phyloP scores from a whole-genome alignment of 1,284 basidiomycete species.

The Pterulicium gracile region DNA sequence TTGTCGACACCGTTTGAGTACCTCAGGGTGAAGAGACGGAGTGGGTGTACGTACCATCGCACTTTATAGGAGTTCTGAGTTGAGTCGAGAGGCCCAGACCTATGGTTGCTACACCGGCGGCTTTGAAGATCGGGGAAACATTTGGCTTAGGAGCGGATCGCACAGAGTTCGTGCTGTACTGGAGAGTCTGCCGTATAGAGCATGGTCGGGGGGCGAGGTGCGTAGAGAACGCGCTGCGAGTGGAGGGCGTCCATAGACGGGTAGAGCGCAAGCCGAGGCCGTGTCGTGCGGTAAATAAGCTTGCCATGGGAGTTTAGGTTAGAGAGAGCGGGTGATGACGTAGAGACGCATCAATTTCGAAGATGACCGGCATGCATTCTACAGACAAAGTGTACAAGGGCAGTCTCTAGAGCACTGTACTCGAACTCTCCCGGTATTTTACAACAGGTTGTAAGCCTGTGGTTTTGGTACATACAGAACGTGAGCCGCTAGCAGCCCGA shows the following conservation, averaged over 20 bases:
- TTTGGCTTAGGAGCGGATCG: slow-evolving; percentile 2
- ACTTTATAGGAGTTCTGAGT: slow-evolving; percentile 18
- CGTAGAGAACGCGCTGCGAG: not conserved
- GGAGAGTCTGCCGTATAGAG: slow-evolving; percentile 9
- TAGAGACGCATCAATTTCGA: no score
- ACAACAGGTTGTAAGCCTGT: no score
- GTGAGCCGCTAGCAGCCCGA: no score
- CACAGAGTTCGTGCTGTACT: slow-evolving; percentile 6
- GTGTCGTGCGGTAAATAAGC: not conserved
- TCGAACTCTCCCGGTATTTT: no score
- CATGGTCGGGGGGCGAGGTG: slow-evolving; percentile 5
- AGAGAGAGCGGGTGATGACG: not conserved
- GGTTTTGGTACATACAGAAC: no score
- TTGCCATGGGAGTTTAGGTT: not conserved
- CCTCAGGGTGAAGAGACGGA: not conserved
- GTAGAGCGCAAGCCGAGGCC: not conserved
- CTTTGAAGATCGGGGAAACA: slow-evolving; percentile 12
- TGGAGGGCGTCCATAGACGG: not conserved
- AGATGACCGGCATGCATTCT: no score
- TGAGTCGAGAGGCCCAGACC: slow-evolving; percentile 24
- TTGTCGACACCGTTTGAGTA: slow-evolving; percentile 5
- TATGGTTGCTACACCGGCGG: slow-evolving; percentile 22
- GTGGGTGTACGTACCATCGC: slow-evolving; percentile 23
- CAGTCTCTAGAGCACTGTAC: no score
- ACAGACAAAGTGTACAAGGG: no score